Evolutionary conservation across 140 eudicot genomes (phyloP), one percentile per base, ranked within the genome.

Genomic region (Flaveria floridana): DNA sequence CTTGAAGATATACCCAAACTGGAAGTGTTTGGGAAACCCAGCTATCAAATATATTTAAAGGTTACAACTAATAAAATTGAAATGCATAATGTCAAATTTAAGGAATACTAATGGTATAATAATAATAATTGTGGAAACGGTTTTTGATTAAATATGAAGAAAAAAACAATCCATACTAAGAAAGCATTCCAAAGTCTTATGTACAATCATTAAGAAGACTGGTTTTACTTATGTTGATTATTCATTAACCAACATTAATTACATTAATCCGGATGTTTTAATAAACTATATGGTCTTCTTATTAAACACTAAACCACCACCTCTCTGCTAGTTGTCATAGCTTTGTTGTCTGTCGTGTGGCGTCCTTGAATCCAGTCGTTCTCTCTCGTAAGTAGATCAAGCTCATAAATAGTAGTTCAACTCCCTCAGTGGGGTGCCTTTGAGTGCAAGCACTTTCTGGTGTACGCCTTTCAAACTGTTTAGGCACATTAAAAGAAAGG

Each of bases 31-130:
- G 73, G 37, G 78, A 75, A 21, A 37, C 41, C 7, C 15, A 1
- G 2, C 28, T 2, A 47, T 48, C 8, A 13, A 68, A 34, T 23
- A 66, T 44, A 25, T 55, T 34, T 34, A 34, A 34, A 34, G 41
- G 41, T 34, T 34, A 6, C 66, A 73, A 67, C 26, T 47, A 73
- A 62, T 66, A 80, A 80, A 78, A 80, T 21, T 59, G 46, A 69
- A 74, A 39, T 55, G 71, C 75, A 56, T 75, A 26, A 30, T 69
- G 71, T 79, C 71, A 65, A 42, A 55, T 73, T 66, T 19, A 56
- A 74, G 65, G 76, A 66, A 73, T 79, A 73, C 42, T 79, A n/a
- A 16, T 14, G 16, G 19, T 16, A 16, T 53, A 18, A 53, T 16
- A 44, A 44, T 16, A 18, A 53, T 6, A 14, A 8, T 50, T 46